Evolutionary conservation across 345 rosid species (phyloP), one percentile per base, ranked within the genome.

Genomic region (Orychophragmus violaceus): DNA sequence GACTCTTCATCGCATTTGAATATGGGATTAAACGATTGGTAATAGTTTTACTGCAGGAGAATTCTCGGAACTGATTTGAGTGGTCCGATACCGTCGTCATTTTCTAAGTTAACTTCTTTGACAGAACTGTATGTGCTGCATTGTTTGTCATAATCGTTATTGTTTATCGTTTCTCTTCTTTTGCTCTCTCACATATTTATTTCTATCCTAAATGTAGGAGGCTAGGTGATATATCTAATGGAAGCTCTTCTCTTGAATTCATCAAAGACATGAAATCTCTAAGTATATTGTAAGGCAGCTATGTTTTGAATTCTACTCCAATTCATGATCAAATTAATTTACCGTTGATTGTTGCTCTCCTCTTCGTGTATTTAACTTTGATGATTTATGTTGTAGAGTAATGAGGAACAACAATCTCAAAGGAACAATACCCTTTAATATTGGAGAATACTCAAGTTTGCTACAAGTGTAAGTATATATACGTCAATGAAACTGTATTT

Each of bases 81-180:
- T 14, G 88, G 88, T 65, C 81, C 91, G 6, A 82, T 86, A 49
- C 91, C 88, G 12, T 76, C 81, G 16, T 64, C 84, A 45, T 80
- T 88, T 53, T 68, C 85, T 39, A 86, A 69, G 61, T 68, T 86
- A 35, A 74, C 76, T 62, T 56, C 80, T 52, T 36, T 84, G 79
- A 62, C 68, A 77, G 80, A 74, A 44, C 69, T 84, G 91, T 88
- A 72, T 81, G 91, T 81, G 50, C 33, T 73, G 39, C 49, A 50
- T 59, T 58, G 24, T 11, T 62, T 21, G 52, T 45, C 55, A 37
- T 45, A 45, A 45, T 18, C 24, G 4, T 18, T 45, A 3, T 33
- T 51, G 8, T 7, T 51, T 41, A 17, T n/a, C 5, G 16, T 17
- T 59, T 17, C 23, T 68, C 12, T 46, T 58, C 37, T 32, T 16